Evolutionary conservation across 1,284 basidiomycete genomes (phyloP).

Genomic region (Ganoderma leucocontextum): DNA sequence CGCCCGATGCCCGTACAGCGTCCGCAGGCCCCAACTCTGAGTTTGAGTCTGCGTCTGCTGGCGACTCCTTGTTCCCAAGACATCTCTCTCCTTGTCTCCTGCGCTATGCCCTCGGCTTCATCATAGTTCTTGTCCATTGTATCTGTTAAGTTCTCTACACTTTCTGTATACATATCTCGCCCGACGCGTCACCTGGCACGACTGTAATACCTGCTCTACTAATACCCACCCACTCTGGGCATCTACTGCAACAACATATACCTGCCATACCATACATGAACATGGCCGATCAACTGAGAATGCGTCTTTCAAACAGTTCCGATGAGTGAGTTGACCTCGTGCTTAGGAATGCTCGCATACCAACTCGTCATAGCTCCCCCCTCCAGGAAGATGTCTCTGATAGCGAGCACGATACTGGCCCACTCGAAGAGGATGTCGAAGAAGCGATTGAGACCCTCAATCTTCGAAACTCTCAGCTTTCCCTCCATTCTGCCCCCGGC

Average conservation of each 20-base stretch:
- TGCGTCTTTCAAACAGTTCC: constrained; percentile 31
- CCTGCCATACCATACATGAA: background rate
- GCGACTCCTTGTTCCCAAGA: constrained; percentile 25
- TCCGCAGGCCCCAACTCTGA: constrained; percentile 14
- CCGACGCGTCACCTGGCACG: background rate
- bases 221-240: constrained; percentile 9
- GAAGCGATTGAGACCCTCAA: constrained; percentile 25
- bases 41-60: constrained; percentile 20
- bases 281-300: constrained; percentile 26
- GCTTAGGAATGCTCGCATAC: background rate
- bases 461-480: constrained; percentile 30
- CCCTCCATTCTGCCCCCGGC: constrained; percentile 30
- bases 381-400: constrained; percentile 30
- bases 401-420: constrained; percentile 24
- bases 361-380: constrained; percentile 24
- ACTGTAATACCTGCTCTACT: constrained; percentile 27
- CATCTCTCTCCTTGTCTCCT: constrained; percentile 1
- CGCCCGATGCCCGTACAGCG: constrained; percentile 21
- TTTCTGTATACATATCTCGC: constrained; percentile 19
- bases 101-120: constrained; percentile 15
- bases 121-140: constrained; percentile 29
- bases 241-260: background rate
- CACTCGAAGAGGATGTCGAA: constrained; percentile 19
- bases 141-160: constrained; percentile 18
- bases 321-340: constrained; percentile 29